Base-by-base conservation (phyloP, 257 asterid genomes). In the Voacanga thouarsii region DNA sequence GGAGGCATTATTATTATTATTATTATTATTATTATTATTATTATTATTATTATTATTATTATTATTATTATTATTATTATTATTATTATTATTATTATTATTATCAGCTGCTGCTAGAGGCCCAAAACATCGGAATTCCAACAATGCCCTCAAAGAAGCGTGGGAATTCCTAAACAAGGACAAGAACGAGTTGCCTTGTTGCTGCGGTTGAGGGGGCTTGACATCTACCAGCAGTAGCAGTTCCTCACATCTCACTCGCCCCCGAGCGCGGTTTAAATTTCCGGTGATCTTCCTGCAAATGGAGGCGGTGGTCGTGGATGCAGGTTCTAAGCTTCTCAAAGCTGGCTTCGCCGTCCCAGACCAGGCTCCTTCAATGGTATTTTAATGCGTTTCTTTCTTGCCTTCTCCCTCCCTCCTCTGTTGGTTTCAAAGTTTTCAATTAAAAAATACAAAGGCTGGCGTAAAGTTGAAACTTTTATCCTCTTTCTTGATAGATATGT, bases 221-320 rank as follows among this genome's bases (percentile, higher is more conserved):
- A 6, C 47, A 4, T 7, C 4, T 43, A 4, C 47, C 4, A 5
- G 37, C 37, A 33, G 2, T 43, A 5, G 37, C 37, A 33, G 2
- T 33, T 33, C 21, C 30, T 67, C 28, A 26, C 49, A 0, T 39
- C 39, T 53, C 43, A 53, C 30, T 72, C 16, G 28, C 75, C 50
- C 55, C 66, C 19, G 44, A 24, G 26, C 26, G 7, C 39, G 3
- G 18, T 49, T 65, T 55, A 39, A 30, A 7, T n/a, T 41, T 21
- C 63, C 55, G 4, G 8, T 28, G 7, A 5, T 66, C 28, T 10
- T 59, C 61, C 6, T 37, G 23, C 33, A 39, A 67, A 95, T 95
- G 99, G 98, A 95, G 88, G 96, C 99, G 19, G 97, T 90, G 81
- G 99, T 95, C 65, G 89, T 95, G 44, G 99, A 95, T 80, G 92